Evolutionary conservation across 352 stramenopile species (phyloP), one percentile per base, ranked within the genome.

Genomic region (Thalassiosira mediterranea): DNA sequence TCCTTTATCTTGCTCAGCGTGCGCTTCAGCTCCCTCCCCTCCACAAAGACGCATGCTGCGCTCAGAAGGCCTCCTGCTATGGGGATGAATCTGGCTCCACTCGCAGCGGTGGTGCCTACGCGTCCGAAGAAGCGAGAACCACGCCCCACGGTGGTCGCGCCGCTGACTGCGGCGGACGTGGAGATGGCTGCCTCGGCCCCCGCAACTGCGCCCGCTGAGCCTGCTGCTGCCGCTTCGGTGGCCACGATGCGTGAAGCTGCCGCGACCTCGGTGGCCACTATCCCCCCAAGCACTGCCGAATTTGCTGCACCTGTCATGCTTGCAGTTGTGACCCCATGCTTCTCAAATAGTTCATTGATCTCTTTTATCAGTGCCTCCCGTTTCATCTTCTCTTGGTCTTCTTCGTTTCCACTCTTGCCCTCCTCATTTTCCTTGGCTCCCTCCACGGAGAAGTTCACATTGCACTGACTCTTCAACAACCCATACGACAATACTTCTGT

Each of bases 11-110:
- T 40, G 46, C 77, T 53, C n/a, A 91, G 37, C 21, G 84, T 89
- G 25, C 21, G 40, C 25, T 87, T 86, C 2, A 91, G 65, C 29
- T 80, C 72, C 28, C 83, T 84, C 0, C 75, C 84, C 46, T 91
- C 84, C 23, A 89, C 64, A 3, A 87, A 64, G 1, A 91, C 15
- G 23, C 73, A 74, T 1, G 82, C 79, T 2, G 81, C 84, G 37
- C 73, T 83, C 15, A 91, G 53, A 21, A 85, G 51, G 4, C 84
- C 84, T 19, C 81, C 84, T 19, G 79, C 79, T 52, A 91, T 80
- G 1, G 81, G 79, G 34, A 84, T 79, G 19, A 87, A 69, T 32
- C 53, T 40, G 25, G 56, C 44, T 19, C 34, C 49, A 29, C 19
- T 46, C 1, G 60, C 28, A 0, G 68, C 79, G 23, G 76, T 76